A percentile compares a stretch with the other conserved stretches of the same genome.
These are phyloP conservation scores for Suhomyces canberraensis DNA, from an alignment of 805 yeast species.

Conservation along the genomic window DNA sequence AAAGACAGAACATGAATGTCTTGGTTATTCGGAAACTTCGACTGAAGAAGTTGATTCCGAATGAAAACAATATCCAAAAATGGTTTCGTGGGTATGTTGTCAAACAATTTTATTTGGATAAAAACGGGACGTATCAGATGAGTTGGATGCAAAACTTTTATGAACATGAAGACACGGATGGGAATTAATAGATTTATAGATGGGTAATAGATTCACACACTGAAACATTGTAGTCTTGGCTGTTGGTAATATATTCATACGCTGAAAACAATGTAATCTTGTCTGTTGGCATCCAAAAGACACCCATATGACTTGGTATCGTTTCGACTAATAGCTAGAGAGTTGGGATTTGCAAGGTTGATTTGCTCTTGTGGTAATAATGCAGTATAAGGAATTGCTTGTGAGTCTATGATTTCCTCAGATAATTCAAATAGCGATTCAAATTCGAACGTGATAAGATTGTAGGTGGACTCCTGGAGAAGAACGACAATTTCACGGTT, in stretches of 20 bases:
- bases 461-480: background rate
- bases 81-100: conserved; percentile 25
- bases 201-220: conserved; percentile 12
- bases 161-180: conserved; percentile 13
- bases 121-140: conserved; percentile 14
- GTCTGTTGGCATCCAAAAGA: conserved; percentile 38
- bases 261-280: conserved; percentile 37
- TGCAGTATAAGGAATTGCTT: background rate
- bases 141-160: conserved; percentile 27
- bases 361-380: conserved; percentile 3
- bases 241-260: conserved; percentile 17
- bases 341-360: conserved; percentile 23
- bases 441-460: conserved; percentile 3
- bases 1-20: conserved; percentile 13
- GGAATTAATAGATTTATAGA: too few relatives aligned
- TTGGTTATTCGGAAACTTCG: conserved; percentile 17
- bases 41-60: conserved; percentile 26
- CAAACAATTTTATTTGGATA: conserved; percentile 28
- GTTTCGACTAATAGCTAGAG: conserved; percentile 29
- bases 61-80: conserved; percentile 26
- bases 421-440: conserved; percentile 1
- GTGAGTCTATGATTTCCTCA: background rate
- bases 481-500: conserved; percentile 3
- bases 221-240: conserved; percentile 36
- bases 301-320: conserved; percentile 29